Conservation (phyloP, 495 filamentous ascomycete genomes). For the Endocarpon pusillum region DNA sequence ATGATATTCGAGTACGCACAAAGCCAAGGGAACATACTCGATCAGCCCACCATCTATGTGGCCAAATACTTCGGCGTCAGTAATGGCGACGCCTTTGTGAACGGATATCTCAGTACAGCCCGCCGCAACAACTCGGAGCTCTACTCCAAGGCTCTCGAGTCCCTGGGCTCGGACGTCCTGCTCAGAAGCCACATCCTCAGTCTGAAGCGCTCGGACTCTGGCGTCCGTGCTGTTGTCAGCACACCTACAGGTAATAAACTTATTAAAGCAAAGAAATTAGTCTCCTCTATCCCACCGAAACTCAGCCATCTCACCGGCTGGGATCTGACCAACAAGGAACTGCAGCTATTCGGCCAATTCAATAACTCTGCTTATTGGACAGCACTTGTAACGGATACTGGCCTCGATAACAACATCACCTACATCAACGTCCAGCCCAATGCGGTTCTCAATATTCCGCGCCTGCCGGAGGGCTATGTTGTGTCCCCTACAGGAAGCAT, state of each 20-base stretch:
- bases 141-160: conserved; percentile 19
- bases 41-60: conserved; percentile 13
- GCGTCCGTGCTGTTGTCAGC: conserved; percentile 17
- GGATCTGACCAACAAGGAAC: conserved; percentile 16
- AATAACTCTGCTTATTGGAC: conserved; percentile 18
- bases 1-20: conserved; percentile 16
- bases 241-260: conserved; percentile 14
- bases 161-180: conserved; percentile 20
- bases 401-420: conserved; percentile 9
- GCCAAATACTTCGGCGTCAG: conserved; percentile 14
- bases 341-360: conserved; percentile 19
- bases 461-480: conserved; percentile 5
- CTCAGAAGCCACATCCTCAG: conserved; percentile 18
- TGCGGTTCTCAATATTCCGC: conserved; percentile 9
- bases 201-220: conserved; percentile 10
- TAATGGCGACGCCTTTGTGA: background rate
- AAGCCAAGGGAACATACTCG: conserved; percentile 23
- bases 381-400: conserved; percentile 16
- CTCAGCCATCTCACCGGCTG: conserved; percentile 16
- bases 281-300: conserved; percentile 22
- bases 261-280: conserved; percentile 21
- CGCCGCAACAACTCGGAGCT: conserved; percentile 22
- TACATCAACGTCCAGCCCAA: conserved; percentile 12
- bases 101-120: conserved; percentile 16
- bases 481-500: conserved; percentile 6